These are phyloP conservation scores for Scutellaria barbata DNA, from an alignment of 257 asterid genomes.

Conservation along the genomic window DNA sequence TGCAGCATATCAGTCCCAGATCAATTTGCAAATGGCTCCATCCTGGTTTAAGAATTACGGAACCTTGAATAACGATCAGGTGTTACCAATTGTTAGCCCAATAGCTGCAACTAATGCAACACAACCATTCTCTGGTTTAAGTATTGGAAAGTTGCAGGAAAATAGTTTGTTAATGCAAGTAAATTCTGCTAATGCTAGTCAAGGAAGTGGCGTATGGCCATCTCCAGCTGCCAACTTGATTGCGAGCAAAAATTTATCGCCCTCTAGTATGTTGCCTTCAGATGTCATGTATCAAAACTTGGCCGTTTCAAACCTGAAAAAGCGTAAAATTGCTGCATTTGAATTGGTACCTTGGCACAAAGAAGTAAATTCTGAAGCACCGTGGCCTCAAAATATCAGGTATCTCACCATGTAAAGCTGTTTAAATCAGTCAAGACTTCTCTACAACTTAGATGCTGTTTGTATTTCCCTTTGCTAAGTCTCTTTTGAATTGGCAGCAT, in stretches of 20 bases:
- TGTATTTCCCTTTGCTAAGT: slow-evolving; percentile 28
- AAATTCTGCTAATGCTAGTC: slow-evolving; percentile 42
- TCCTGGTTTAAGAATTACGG: slow-evolving; percentile 59
- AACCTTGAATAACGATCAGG: slow-evolving; percentile 51
- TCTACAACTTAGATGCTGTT: not conserved
- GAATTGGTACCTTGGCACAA: slow-evolving; percentile 71
- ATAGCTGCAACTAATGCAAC: slow-evolving; percentile 32
- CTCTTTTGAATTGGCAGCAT: slow-evolving; percentile 46
- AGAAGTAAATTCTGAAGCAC: slow-evolving; percentile 49
- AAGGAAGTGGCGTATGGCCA: slow-evolving; percentile 40
- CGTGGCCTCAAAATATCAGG: slow-evolving; percentile 55
- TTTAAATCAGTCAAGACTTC: not conserved
- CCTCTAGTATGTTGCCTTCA: slow-evolving; percentile 43
- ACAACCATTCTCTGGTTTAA: slow-evolving; percentile 40
- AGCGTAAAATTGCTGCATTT: slow-evolving; percentile 54
- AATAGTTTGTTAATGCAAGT: slow-evolving; percentile 43
- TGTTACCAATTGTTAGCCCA: slow-evolving; percentile 38
- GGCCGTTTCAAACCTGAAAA: slow-evolving; percentile 49
- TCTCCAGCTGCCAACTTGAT: slow-evolving; percentile 35
- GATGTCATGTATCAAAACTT: slow-evolving; percentile 40
- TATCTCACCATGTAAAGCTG: slow-evolving; percentile 33
- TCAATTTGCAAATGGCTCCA: slow-evolving; percentile 54
- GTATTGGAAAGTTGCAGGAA: slow-evolving; percentile 40
- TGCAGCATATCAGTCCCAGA: slow-evolving; percentile 38
- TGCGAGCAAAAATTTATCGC: slow-evolving; percentile 37